Conservation (phyloP, 768 basidiomycete genomes). For the Agrocybe chaxingu region DNA sequence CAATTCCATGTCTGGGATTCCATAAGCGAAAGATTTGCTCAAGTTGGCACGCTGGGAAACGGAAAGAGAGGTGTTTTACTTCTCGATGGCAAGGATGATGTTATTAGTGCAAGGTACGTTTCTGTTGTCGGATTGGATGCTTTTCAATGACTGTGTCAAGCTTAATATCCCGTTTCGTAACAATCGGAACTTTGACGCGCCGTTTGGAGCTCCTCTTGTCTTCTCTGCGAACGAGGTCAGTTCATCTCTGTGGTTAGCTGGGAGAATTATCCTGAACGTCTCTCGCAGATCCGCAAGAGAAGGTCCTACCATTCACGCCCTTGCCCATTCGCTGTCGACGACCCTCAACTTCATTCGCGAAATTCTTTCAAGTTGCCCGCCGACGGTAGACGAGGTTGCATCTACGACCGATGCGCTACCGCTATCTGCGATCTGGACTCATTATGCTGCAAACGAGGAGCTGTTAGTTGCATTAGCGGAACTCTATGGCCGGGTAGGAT, state of each 20-base stretch:
- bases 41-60: conserved; percentile 32
- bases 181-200: conserved; percentile 64
- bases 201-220: conserved; percentile 57
- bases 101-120: conserved; percentile 54
- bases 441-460: conserved; percentile 48
- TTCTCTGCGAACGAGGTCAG: conserved; percentile 48
- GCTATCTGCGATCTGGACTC: conserved; percentile 44
- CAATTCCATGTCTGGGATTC: conserved; percentile 62
- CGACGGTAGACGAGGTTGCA: conserved; percentile 22
- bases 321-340: conserved; percentile 61
- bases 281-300: conserved; percentile 38
- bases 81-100: conserved; percentile 56
- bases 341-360: conserved; percentile 50
- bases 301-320: conserved; percentile 60
- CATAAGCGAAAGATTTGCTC: conserved; percentile 52
- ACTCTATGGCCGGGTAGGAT: conserved; percentile 58
- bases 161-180: conserved; percentile 57
- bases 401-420: conserved; percentile 14
- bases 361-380: conserved; percentile 36
- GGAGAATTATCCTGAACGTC: background rate
- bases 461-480: conserved; percentile 49
- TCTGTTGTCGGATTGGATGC: background rate
- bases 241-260: background rate
- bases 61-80: conserved; percentile 32
- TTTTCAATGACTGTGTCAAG: conserved; percentile 30